These are phyloP conservation scores for Protomyces arabidopsidicola DNA, from an alignment of 1,139 yeast species.

Conservation along the genomic window DNA sequence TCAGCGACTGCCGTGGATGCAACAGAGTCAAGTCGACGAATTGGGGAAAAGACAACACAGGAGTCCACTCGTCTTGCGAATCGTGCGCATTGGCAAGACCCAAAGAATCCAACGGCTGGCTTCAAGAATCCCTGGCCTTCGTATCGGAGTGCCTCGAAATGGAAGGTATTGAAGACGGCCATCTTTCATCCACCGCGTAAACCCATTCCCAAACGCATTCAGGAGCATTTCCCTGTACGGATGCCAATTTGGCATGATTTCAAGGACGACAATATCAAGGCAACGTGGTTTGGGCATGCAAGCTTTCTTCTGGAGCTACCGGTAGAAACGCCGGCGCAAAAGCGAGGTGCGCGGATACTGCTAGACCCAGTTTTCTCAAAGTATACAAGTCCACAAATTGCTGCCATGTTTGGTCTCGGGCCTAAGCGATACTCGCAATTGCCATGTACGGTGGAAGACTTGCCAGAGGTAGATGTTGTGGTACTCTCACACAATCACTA, in stretches of 20 bases:
- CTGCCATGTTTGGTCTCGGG: slow-evolving; percentile 53
- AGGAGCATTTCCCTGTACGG: slow-evolving; percentile 13
- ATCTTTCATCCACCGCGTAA: slow-evolving; percentile 10
- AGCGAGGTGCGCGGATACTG: slow-evolving; percentile 28
- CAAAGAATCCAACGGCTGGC: neutral
- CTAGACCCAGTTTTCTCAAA: slow-evolving; percentile 31
- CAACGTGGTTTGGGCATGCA: slow-evolving; percentile 34
- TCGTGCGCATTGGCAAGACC: neutral
- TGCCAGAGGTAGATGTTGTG: slow-evolving; percentile 64
- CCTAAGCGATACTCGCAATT: slow-evolving; percentile 73
- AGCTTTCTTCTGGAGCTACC: slow-evolving; percentile 31
- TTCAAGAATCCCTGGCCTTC: slow-evolving; percentile 26
- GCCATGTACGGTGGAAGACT: slow-evolving; percentile 59
- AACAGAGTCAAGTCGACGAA: neutral
- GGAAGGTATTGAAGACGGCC: slow-evolving; percentile 3
- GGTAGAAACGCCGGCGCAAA: neutral
- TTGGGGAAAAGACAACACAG: neutral
- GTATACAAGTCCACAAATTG: slow-evolving; percentile 29
- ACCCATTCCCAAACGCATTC: slow-evolving; percentile 18
- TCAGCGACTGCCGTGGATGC: neutral
- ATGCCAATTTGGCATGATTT: slow-evolving; percentile 8
- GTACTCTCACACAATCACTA: slow-evolving; percentile 81
- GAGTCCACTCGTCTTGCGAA: too few species aligned
- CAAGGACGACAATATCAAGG: slow-evolving; percentile 10
- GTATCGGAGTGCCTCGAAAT: slow-evolving; percentile 3